Evolutionary conservation across 1,284 basidiomycete species (phyloP).

Genomic region (Heterobasidion irregulare): DNA sequence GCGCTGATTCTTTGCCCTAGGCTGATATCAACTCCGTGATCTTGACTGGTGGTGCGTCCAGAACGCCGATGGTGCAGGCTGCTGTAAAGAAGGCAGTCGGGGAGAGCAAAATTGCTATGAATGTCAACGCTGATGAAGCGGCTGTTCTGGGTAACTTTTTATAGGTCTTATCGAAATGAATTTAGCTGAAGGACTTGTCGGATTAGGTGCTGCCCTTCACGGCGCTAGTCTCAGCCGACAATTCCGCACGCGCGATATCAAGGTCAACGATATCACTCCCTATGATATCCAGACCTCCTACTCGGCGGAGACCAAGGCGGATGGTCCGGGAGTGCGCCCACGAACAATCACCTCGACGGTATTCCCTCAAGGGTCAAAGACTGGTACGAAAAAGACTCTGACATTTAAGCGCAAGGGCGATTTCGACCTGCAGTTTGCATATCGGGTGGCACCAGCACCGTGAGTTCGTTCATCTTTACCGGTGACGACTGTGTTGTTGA

Average conservation of each 20-base stretch:
- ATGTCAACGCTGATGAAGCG: conserved; percentile 97
- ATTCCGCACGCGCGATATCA: conserved; percentile 95
- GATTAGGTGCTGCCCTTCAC: conserved; percentile 74
- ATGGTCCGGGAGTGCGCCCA: conserved; percentile 31
- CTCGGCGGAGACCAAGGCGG: conserved; percentile 47
- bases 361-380: conserved; percentile 69
- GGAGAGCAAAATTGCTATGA: conserved; percentile 81
- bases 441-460: conserved; percentile 53
- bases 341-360: conserved; percentile 66
- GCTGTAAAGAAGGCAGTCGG: conserved; percentile 74
- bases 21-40: conserved; percentile 84
- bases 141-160: conserved; percentile 68
- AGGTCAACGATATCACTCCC: conserved; percentile 65
- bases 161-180: background rate
- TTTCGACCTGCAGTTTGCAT: conserved; percentile 65
- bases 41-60: conserved; percentile 82
- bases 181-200: background rate
- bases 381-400: conserved; percentile 76
- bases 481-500: conserved; percentile 1
- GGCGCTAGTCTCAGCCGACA: conserved; percentile 86
- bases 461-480: conserved; percentile 25
- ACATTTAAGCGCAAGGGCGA: conserved; percentile 78
- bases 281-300: conserved; percentile 77
- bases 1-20: conserved; percentile 22
- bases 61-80: conserved; percentile 88